Conservation (phyloP, 2,329 filamentous ascomycete genomes). For the Zymoseptoria ardabiliae region DNA sequence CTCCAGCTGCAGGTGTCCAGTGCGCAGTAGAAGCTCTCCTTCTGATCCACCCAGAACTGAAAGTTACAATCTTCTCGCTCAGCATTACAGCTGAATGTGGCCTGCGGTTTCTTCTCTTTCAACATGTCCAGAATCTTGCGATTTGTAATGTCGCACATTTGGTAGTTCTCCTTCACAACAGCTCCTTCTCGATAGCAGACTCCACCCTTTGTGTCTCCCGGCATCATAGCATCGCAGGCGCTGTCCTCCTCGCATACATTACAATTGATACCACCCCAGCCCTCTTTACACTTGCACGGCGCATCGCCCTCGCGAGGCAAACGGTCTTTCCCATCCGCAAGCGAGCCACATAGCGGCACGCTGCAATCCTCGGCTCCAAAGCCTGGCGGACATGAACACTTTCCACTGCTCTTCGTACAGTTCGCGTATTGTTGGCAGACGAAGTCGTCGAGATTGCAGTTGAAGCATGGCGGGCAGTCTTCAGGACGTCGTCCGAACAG, state of each 20-base stretch:
- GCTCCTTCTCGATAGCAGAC: conserved; percentile 89
- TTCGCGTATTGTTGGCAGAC: conserved; percentile 82
- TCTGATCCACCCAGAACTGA: conserved; percentile 94
- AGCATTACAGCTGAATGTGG: conserved; percentile 84
- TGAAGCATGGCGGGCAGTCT: conserved; percentile 86
- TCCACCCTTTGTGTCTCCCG: conserved; percentile 59
- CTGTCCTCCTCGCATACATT: conserved; percentile 78
- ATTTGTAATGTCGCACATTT: conserved; percentile 97
- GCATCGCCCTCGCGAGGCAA: conserved; percentile 61
- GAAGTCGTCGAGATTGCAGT: conserved; percentile 91
- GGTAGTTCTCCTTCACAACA: conserved; percentile 88
- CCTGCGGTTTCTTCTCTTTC: conserved; percentile 77
- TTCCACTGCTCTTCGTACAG: conserved; percentile 84
- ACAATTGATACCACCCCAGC: conserved; percentile 96
- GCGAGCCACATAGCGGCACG: conserved; percentile 80
- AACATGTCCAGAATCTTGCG: conserved; percentile 83
- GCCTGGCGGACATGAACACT: conserved; percentile 84
- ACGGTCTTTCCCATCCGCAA: conserved; percentile 72
- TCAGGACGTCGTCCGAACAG: conserved; percentile 66
- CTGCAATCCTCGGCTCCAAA: conserved; percentile 94
- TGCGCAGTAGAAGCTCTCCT: conserved; percentile 94
- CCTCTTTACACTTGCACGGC: conserved; percentile 76
- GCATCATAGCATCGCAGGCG: conserved; percentile 84
- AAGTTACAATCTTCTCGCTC: conserved; percentile 78
- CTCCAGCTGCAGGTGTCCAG: conserved; percentile 71